These are phyloP conservation scores for Ophiostoma novo-ulmi DNA, from an alignment of 2,329 filamentous ascomycete genomes.

Conservation along the genomic window DNA sequence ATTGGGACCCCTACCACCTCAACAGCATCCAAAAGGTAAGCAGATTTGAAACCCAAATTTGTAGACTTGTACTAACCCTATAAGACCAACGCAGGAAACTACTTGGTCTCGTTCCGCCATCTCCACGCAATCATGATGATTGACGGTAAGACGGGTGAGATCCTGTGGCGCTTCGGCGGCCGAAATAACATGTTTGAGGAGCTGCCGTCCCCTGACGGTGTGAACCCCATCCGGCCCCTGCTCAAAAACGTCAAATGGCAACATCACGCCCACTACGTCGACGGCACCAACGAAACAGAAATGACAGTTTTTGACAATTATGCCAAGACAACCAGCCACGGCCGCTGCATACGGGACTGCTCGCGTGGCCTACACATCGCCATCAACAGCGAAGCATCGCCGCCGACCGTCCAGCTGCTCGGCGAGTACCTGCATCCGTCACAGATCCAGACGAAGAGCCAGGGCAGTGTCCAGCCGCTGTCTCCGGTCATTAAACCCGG, in stretches of 20 bases:
- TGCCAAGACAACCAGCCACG: conserved; percentile 40
- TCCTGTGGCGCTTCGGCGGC: conserved; percentile 47
- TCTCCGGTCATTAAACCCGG: conserved; percentile 33
- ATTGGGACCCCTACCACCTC: conserved; percentile 49
- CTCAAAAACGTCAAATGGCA: conserved; percentile 38
- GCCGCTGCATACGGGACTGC: conserved; percentile 29
- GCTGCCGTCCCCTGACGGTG: conserved; percentile 27
- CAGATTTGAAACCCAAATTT: neutral
- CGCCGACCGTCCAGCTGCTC: conserved; percentile 41
- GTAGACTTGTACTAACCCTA: neutral
- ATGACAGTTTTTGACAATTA: conserved; percentile 48
- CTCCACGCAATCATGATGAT: conserved; percentile 40
- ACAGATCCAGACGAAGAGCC: conserved; percentile 29
- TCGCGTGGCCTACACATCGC: conserved; percentile 43
- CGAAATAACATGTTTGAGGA: conserved; percentile 40
- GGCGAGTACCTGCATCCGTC: conserved; percentile 44
- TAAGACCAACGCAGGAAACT: conserved; percentile 42
- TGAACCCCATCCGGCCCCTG: neutral
- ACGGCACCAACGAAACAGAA: conserved; percentile 38
- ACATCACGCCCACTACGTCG: conserved; percentile 44
- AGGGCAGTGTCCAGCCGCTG: conserved; percentile 48
- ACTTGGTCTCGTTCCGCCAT: conserved; percentile 43
- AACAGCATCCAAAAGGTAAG: conserved; percentile 40
- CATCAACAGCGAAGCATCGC: conserved; percentile 38
- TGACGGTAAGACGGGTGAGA: conserved; percentile 38